Conservation (phyloP, 768 basidiomycete genomes). For the Neoboletus subvelutipes region DNA sequence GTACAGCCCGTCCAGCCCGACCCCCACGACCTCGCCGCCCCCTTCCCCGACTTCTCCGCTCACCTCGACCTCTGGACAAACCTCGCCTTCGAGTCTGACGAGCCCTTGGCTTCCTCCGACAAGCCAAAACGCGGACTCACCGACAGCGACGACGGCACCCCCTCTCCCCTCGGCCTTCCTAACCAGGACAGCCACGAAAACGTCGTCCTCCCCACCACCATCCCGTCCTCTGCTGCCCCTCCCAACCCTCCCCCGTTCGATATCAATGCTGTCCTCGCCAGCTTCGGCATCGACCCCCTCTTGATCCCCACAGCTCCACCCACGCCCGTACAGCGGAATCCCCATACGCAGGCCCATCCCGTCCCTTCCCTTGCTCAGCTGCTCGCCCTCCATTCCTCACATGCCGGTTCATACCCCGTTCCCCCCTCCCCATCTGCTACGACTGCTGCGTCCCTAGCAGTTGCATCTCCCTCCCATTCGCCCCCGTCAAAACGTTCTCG, state of each 20-base stretch:
- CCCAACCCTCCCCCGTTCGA: slow-evolving; percentile 43
- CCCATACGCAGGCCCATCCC: slow-evolving; percentile 17
- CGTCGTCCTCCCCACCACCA: slow-evolving; percentile 49
- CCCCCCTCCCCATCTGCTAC: slow-evolving; percentile 19
- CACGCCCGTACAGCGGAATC: slow-evolving; percentile 28
- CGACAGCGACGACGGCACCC: slow-evolving; percentile 39
- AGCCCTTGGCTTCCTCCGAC: slow-evolving; percentile 44
- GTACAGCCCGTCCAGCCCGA: slow-evolving; percentile 53
- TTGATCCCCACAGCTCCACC: slow-evolving; percentile 30
- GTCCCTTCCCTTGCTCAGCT: slow-evolving; percentile 69
- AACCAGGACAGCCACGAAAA: slow-evolving; percentile 59
- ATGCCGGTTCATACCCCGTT: slow-evolving; percentile 24
- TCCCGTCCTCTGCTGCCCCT: slow-evolving; percentile 24
- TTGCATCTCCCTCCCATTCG: slow-evolving; percentile 18
- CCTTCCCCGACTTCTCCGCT: slow-evolving; percentile 72
- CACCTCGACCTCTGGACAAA: slow-evolving; percentile 86
- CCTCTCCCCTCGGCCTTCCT: slow-evolving; percentile 21
- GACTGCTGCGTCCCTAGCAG: slow-evolving; percentile 14
- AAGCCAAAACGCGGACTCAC: slow-evolving; percentile 36
- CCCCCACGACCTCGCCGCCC: slow-evolving; percentile 55
- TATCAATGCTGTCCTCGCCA: slow-evolving; percentile 36
- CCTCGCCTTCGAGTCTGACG: slow-evolving; percentile 76
- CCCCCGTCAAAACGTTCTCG: slow-evolving; percentile 51
- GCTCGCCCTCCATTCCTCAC: slow-evolving; percentile 56
- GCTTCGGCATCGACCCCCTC: slow-evolving; percentile 46